Conservation (phyloP, 2,329 filamentous ascomycete species). For the Xylaria sp. region DNA sequence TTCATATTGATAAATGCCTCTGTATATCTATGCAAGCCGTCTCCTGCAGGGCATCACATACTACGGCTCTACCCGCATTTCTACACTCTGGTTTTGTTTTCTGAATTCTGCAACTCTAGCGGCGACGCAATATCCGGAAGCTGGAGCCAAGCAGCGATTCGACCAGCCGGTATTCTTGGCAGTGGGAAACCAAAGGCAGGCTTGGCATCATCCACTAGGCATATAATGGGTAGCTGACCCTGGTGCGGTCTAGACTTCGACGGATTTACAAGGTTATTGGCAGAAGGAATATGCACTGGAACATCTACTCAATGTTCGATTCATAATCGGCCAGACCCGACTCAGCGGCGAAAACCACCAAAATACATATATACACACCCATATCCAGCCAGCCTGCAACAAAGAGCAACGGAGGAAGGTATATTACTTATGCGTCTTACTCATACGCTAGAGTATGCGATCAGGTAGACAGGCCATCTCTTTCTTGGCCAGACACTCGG, state of each 20-base stretch:
- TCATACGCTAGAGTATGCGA: too few relatives aligned
- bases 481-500: neutral
- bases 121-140: neutral
- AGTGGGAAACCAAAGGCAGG: conserved; percentile 2
- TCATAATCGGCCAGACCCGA: neutral
- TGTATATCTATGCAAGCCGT: neutral
- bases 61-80: neutral
- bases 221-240: conserved; percentile 3
- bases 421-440: neutral
- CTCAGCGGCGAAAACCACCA: neutral
- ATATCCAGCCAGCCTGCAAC: too few relatives aligned
- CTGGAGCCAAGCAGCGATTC: neutral
- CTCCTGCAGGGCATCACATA: neutral
- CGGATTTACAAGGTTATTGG: conserved; percentile 1
- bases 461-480: too few relatives aligned
- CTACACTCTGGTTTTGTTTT: neutral
- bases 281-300: neutral
- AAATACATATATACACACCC: neutral
- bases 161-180: conserved; percentile 15
- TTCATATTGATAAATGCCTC: neutral
- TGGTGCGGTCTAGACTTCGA: conserved; percentile 21
- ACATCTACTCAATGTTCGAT: neutral
- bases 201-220: conserved; percentile 15
- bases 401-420: neutral
- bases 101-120: neutral